Base-by-base conservation (phyloP, 768 basidiomycete genomes). In the Rhizopogon vulgaris region DNA sequence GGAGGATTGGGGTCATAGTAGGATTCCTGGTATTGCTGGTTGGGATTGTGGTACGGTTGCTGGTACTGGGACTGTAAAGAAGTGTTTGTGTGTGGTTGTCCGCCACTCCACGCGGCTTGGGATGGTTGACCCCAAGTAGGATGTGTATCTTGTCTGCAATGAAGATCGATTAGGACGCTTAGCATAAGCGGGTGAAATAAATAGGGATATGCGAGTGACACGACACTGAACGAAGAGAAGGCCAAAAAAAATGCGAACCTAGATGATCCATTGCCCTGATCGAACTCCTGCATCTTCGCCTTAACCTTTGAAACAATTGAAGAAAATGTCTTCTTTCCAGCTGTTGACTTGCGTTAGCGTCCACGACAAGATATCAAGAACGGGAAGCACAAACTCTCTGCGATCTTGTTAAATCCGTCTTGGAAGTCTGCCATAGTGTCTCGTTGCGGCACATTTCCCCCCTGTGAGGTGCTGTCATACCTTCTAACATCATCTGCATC, bases 261-360 rank as follows among this genome's bases (percentile, higher is more conserved):
- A 6, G 56, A 51, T 49, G 57, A 38, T 25, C 62, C 60, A 41
- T 65, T 60, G 14, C 63, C 63, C 60, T 83, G 80, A 37, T 91
- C 89, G 55, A 82, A 82, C 59, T 91, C 90, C 60, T 87, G 84
- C 53, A 91, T 82, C 77, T 91, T 92, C 5, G 87, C 82, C 62
- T 82, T 90, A 42, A 90, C 87, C 64, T 86, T 91, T 32, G 80
- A 81, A 38, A 91, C 74, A 25, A 92, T 64, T 8, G 71, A 77
- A 42, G 77, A 82, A 65, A 92, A 79, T 0, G 89, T 91, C 69
- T 83, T 87, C 71, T 87, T 90, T 3, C 90, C 88, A 49, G 77
- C 85, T 87, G 52, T 47, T 22, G 8, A 38, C 41, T 14, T 28
- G 41, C 12, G 11, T 24, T 10, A 46, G 18, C 24, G 14, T 9